A percentile compares a stretch with the other conserved stretches of the same genome.
Conservation (phyloP, 1,139 yeast genomes). For the Lodderomyces orthopsilosis region DNA sequence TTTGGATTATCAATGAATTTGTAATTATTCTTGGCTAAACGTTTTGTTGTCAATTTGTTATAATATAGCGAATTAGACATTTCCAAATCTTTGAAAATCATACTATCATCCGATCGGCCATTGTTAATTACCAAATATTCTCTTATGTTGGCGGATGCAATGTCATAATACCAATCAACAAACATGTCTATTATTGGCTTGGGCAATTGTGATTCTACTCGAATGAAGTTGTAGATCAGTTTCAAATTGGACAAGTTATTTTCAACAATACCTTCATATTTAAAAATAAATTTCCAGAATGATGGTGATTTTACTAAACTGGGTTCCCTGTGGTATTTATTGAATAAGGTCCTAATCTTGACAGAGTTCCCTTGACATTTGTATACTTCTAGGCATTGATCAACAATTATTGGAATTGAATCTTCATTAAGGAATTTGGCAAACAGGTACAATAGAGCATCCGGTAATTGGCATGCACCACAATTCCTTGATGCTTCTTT, state of each 20-base stretch:
- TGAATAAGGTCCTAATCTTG: conserved; percentile 27
- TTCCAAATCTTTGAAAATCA: conserved; percentile 25
- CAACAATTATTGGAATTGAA: conserved; percentile 26
- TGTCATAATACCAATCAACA: conserved; percentile 20
- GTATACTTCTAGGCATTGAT: conserved; percentile 17
- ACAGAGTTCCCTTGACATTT: conserved; percentile 6
- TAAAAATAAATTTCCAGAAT: conserved; percentile 59
- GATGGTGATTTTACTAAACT: conserved; percentile 37
- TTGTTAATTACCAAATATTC: conserved; percentile 13
- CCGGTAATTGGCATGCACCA: conserved; percentile 6
- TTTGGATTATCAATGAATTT: conserved; percentile 9
- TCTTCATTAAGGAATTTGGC: conserved; percentile 26
- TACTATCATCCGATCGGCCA: conserved; percentile 19
- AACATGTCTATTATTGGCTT: conserved; percentile 43
- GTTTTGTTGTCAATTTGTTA: conserved; percentile 22
- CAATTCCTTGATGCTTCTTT: neutral
- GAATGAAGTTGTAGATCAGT: conserved; percentile 42
- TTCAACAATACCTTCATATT: conserved; percentile 42
- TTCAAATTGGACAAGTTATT: conserved; percentile 44
- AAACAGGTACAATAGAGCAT: conserved; percentile 13
- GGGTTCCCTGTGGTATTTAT: conserved; percentile 35
- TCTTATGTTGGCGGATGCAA: conserved; percentile 25
- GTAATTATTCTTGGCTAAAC: conserved; percentile 24
- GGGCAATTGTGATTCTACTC: conserved; percentile 46
- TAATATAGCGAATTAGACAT: conserved; percentile 27